Base-by-base conservation (phyloP, 495 filamentous ascomycete species). In the Trichoderma orchidacearum region DNA sequence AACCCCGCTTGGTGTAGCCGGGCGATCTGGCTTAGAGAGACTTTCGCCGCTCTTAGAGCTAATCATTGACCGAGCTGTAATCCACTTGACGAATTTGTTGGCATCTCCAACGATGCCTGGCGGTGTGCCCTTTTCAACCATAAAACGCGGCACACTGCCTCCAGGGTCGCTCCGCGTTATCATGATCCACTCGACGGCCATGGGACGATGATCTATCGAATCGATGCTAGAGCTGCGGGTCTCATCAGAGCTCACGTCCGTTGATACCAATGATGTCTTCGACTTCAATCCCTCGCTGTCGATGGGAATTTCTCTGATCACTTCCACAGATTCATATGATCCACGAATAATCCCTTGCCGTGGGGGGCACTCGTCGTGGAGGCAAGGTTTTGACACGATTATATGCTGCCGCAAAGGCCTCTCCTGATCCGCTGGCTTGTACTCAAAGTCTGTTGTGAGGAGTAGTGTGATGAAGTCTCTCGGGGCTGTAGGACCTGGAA, bases 111-210 rank as follows among this genome's bases (percentile, higher is more conserved):
- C 81, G 59, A 97, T 94, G 18, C 89, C 85, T 11, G 77, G 80
- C 0, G 92, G 92, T 1, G 92, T 97, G 35, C 88, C 88, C 64
- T 90, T 82, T 68, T 96, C 93, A 21, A 97, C 87, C 85, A 97
- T 87, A 72, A 93, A 97, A 28, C 88, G 79, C 0, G 92, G 92
- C 7, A 96, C 91, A 55, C 80, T 93, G 30, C 92, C 93, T 23
- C 93, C 92, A 0, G 92, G 92, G 61, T 96, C 90, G 66, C 85
- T 90, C n/a, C 92, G 75, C 1, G 92, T 96, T 23, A 96, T 81
- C 93, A 96, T 96, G 32, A 95, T 82, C 92, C 92, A 97, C 68
- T 96, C 92, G 13, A 96, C 82, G 0, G 86, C 85, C 57, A 60
- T 62, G 11, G 23, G 12, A 11, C 13, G 34, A 58, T 53, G 55